phyloP scores from a whole-genome alignment of 2,329 filamentous ascomycete genomes.

The Fusarium equiseti region DNA sequence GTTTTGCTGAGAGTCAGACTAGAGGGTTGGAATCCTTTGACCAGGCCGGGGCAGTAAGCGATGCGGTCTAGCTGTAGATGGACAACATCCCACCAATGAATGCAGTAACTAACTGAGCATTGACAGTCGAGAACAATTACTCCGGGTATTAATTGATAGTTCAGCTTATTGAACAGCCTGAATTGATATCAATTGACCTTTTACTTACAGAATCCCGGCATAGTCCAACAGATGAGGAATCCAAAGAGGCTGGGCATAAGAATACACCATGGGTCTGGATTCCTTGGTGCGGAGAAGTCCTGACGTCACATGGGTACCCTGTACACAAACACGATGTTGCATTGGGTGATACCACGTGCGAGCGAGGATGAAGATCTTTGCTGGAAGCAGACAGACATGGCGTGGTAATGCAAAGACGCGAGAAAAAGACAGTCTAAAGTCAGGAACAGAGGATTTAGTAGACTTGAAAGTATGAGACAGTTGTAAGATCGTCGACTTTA shows the following conservation, averaged over 20 bases:
- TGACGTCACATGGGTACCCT: slow-evolving; percentile 26
- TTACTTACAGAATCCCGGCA: background rate
- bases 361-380: background rate
- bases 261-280: background rate
- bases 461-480: background rate
- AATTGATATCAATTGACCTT: background rate
- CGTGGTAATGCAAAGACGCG: background rate
- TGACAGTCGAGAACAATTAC: background rate
- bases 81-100: slow-evolving; percentile 14
- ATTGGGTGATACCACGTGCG: slow-evolving; percentile 9
- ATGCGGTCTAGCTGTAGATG: background rate
- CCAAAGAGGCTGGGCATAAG: slow-evolving; percentile 16
- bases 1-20: slow-evolving; percentile 2
- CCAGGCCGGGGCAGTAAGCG: slow-evolving; percentile 26
- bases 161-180: background rate
- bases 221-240: background rate
- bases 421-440: background rate
- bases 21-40: slow-evolving; percentile 6
- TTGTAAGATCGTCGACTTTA: background rate
- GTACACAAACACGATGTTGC: background rate
- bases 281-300: slow-evolving; percentile 12
- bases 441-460: slow-evolving; percentile 7
- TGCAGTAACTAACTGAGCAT: background rate
- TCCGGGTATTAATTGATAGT: background rate
- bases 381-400: background rate